These are phyloP conservation scores for Maudiozyma bulderi DNA, from an alignment of 805 yeast genomes.

Conservation along the genomic window DNA sequence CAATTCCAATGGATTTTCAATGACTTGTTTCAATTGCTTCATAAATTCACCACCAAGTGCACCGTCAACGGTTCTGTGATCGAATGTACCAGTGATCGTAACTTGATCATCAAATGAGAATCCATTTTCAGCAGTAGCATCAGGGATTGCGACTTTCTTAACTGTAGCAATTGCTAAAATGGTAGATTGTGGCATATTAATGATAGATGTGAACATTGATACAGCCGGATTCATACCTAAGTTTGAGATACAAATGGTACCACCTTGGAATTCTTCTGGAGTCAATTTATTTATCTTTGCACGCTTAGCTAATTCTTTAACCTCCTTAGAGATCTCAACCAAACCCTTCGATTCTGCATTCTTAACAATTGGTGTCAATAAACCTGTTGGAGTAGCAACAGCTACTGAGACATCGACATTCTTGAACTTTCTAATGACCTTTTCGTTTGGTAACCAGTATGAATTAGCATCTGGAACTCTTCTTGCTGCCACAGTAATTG, in stretches of 20 bases:
- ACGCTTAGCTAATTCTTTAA: conserved; percentile 90
- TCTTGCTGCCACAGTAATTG: conserved; percentile 79
- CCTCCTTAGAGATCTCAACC: conserved; percentile 65
- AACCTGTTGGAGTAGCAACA: conserved; percentile 95
- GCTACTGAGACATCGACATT: conserved; percentile 97
- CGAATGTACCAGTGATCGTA: conserved; percentile 92
- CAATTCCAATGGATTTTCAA: conserved; percentile 94
- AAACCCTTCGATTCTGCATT: conserved; percentile 85
- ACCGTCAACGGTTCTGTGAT: conserved; percentile 96
- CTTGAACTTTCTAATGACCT: conserved; percentile 83
- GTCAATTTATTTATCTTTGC: conserved; percentile 87
- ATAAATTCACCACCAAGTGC: conserved; percentile 97
- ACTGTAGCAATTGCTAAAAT: conserved; percentile 92
- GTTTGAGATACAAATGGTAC: conserved; percentile 96
- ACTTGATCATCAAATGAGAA: conserved; percentile 86
- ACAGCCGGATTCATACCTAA: conserved; percentile 98
- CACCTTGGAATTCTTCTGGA: conserved; percentile 99
- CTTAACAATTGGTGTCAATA: conserved; percentile 91
- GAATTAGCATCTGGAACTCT: conserved; percentile 93
- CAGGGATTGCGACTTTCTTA: conserved; percentile 87
- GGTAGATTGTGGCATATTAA: conserved; percentile 95
- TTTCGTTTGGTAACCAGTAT: conserved; percentile 83
- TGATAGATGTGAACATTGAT: conserved; percentile 84
- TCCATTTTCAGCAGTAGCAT: conserved; percentile 82
- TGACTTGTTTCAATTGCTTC: conserved; percentile 78